Conservation (phyloP, 83 land plant species). For the Picea mariana region DNA sequence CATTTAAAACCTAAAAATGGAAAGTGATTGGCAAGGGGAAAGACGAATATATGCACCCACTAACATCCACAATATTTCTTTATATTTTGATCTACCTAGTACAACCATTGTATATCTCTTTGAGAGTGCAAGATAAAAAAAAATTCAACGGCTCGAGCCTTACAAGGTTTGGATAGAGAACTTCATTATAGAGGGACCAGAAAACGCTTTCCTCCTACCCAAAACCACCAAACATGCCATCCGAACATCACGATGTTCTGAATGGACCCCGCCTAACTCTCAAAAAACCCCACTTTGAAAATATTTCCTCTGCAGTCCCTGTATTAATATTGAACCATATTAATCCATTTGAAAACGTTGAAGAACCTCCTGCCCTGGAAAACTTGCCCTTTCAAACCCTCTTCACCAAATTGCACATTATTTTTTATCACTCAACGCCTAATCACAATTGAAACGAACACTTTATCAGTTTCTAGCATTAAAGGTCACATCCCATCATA, state of each 20-base stretch:
- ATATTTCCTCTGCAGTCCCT: conserved; percentile 85
- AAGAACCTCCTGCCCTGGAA: conserved; percentile 51
- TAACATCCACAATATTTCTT: conserved; percentile 56
- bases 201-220: conserved; percentile 18
- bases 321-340: conserved; percentile 65
- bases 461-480: no score
- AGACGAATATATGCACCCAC: conserved; percentile 41
- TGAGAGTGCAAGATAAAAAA: conserved; percentile 62
- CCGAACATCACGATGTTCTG: conserved; percentile 20
- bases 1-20: not conserved
- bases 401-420: conserved; percentile 80
- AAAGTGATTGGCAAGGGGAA: not conserved
- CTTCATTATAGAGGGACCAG: conserved; percentile 8
- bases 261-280: not conserved
- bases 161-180: conserved; percentile 34
- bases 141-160: conserved; percentile 58
- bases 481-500: no score
- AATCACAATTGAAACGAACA: not conserved
- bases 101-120: conserved; percentile 81
- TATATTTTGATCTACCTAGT: conserved; percentile 82
- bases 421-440: conserved; percentile 90
- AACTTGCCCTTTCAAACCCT: conserved; percentile 72
- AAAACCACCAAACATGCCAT: conserved; percentile 64
- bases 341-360: no score
- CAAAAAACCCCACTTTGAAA: conserved; percentile 54